Conservation (phyloP, 495 filamentous ascomycete genomes). For the Chaetomidium leptoderma region DNA sequence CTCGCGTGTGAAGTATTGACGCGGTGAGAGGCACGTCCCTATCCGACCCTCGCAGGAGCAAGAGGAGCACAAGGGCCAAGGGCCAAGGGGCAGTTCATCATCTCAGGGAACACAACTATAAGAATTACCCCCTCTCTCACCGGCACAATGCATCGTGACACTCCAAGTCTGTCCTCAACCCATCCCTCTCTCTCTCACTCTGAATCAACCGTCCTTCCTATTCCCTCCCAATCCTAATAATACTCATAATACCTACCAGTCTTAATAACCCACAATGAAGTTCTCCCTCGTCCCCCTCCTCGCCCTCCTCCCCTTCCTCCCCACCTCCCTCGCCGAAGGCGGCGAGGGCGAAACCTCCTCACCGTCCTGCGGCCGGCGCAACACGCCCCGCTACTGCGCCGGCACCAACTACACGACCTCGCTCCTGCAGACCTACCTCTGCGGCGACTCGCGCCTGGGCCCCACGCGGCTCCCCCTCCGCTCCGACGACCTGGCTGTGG, state of each 20-base stretch:
- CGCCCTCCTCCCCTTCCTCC: neutral
- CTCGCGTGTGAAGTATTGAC: neutral
- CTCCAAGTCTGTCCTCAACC: too few relatives aligned
- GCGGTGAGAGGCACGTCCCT: neutral
- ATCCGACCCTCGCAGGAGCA: too few relatives aligned
- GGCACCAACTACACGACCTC: conserved; percentile 37
- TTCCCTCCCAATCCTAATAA: neutral
- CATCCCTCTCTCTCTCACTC: neutral
- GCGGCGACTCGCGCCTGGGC: conserved; percentile 51
- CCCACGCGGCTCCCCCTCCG: conserved; percentile 38
- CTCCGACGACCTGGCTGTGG: conserved; percentile 11
- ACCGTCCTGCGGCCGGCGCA: conserved; percentile 2
- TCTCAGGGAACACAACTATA: too few relatives aligned
- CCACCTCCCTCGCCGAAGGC: neutral
- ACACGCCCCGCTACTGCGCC: conserved; percentile 29
- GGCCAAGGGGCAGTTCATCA: too few relatives aligned
- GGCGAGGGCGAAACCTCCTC: too few relatives aligned
- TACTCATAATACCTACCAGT: neutral
- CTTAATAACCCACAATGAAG: neutral
- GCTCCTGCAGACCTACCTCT: conserved; percentile 38
- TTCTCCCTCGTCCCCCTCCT: neutral
- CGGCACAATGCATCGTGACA: too few relatives aligned
- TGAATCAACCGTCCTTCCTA: neutral
- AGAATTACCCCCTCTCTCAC: too few relatives aligned
- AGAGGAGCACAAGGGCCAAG: too few relatives aligned